Percentiles rank a stretch among this genome's conserved stretches.
These are phyloP conservation scores for Amanita polypyramis DNA, from an alignment of 768 basidiomycete genomes.

Conservation along the genomic window DNA sequence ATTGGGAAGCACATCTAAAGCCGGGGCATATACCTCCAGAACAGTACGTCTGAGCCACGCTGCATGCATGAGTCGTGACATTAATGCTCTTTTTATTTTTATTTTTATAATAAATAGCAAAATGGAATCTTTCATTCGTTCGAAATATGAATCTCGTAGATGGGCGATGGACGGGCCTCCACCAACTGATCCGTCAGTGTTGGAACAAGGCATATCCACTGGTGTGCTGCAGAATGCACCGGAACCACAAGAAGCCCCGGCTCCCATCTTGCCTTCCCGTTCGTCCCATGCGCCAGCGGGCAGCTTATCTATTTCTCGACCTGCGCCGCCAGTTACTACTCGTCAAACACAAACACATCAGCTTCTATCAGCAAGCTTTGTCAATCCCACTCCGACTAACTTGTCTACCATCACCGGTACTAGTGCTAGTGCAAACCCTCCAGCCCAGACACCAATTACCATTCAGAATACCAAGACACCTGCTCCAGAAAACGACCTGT, in stretches of 20 bases:
- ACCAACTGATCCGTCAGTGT: conserved; percentile 69
- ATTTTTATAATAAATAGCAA: conserved; percentile 49
- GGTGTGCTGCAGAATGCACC: conserved; percentile 14
- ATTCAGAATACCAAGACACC: conserved; percentile 15
- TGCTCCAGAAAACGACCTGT: conserved; percentile 51
- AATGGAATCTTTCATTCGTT: conserved; percentile 95
- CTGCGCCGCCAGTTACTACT: conserved; percentile 20
- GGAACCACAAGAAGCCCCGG: conserved; percentile 15
- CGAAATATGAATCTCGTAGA: conserved; percentile 87
- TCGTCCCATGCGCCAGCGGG: conserved; percentile 20
- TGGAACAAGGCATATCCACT: conserved; percentile 37
- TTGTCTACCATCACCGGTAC: neutral
- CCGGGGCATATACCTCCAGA: conserved; percentile 87
- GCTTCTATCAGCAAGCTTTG: conserved; percentile 36
- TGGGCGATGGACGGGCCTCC: conserved; percentile 92
- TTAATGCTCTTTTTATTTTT: neutral
- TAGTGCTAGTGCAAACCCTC: no score
- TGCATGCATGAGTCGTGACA: neutral
- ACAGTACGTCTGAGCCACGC: conserved; percentile 51
- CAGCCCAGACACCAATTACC: neutral
- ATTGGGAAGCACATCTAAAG: conserved; percentile 96
- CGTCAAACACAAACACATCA: conserved; percentile 46
- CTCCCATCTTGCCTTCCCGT: conserved; percentile 15
- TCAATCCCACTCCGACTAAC: conserved; percentile 13
- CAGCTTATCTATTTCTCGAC: conserved; percentile 20